These are phyloP conservation scores for Colletotrichum truncatum DNA, from an alignment of 2,329 filamentous ascomycete genomes.

Conservation along the genomic window DNA sequence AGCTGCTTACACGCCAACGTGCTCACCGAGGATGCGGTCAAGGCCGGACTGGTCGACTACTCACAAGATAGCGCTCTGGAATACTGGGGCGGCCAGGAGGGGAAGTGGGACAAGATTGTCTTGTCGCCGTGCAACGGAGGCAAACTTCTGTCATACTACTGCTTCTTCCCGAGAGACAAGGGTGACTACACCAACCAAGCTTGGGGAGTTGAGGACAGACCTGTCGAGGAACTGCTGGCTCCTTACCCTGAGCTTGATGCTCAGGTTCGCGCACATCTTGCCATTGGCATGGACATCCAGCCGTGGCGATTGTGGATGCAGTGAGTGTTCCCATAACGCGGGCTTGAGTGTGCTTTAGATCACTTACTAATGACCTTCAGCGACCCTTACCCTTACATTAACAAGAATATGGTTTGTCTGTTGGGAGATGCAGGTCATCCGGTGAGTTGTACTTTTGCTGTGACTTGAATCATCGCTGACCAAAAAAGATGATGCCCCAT, in stretches of 20 bases:
- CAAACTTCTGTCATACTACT: conserved; percentile 73
- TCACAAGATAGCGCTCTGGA: conserved; percentile 68
- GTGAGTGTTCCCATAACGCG: conserved; percentile 38
- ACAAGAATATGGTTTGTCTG: conserved; percentile 61
- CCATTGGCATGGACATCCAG: conserved; percentile 69
- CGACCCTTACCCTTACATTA: conserved; percentile 65
- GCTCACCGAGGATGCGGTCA: conserved; percentile 65
- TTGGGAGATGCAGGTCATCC: conserved; percentile 75
- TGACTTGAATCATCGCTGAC: conserved; percentile 1
- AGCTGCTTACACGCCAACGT: conserved; percentile 75
- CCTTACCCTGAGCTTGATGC: conserved; percentile 69
- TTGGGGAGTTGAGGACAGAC: conserved; percentile 63
- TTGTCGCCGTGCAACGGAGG: conserved; percentile 75
- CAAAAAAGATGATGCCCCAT: conserved; percentile 55
- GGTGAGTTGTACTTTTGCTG: conserved; percentile 43
- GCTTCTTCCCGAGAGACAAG: conserved; percentile 70
- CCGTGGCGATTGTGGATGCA: conserved; percentile 75
- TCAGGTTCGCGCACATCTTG: conserved; percentile 65
- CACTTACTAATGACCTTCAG: no score
- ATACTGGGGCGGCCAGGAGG: conserved; percentile 75
- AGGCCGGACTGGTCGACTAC: conserved; percentile 70
- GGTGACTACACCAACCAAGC: conserved; percentile 69
- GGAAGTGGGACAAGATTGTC: conserved; percentile 75
- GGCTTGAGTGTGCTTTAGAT: no score
- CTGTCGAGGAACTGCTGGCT: conserved; percentile 66